Conservation (phyloP, 768 basidiomycete species). For the Chalciporus piperatus region DNA sequence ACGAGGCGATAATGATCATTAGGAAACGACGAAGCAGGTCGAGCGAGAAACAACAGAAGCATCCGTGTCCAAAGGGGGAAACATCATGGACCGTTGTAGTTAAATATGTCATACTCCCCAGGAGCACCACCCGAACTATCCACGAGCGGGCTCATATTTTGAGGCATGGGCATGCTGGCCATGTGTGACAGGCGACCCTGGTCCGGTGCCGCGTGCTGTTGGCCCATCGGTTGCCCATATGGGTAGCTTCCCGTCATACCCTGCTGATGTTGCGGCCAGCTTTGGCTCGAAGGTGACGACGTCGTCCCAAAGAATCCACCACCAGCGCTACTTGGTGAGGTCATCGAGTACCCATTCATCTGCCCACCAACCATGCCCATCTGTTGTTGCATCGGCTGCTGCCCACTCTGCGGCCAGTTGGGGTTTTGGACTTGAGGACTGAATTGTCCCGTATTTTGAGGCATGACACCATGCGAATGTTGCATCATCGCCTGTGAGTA, state of each 20-base stretch:
- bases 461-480: constrained; percentile 33
- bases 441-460: constrained; percentile 22
- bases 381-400: constrained; percentile 46
- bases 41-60: constrained; percentile 14
- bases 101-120: constrained; percentile 58
- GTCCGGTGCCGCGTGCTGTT: constrained; percentile 23
- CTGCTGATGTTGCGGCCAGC: constrained; percentile 29
- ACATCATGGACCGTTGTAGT: constrained; percentile 48
- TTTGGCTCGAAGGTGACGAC: constrained; percentile 23
- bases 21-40: constrained; percentile 4
- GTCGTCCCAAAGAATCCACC: constrained; percentile 25
- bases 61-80: constrained; percentile 18
- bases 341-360: constrained; percentile 34
- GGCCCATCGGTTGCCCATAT: constrained; percentile 27
- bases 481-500: constrained; percentile 38
- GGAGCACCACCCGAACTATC: constrained; percentile 39
- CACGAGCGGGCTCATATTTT: constrained; percentile 40
- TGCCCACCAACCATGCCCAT: constrained; percentile 35
- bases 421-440: constrained; percentile 40
- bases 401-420: constrained; percentile 53
- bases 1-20: constrained; percentile 26
- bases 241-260: constrained; percentile 28
- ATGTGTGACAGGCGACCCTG: constrained; percentile 43
- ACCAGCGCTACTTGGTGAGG: constrained; percentile 37
- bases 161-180: constrained; percentile 50